A percentile compares a stretch with the other conserved stretches of the same genome.
Evolutionary conservation across 257 asterid species (phyloP).

Genomic region (Pogostemon cablin): DNA sequence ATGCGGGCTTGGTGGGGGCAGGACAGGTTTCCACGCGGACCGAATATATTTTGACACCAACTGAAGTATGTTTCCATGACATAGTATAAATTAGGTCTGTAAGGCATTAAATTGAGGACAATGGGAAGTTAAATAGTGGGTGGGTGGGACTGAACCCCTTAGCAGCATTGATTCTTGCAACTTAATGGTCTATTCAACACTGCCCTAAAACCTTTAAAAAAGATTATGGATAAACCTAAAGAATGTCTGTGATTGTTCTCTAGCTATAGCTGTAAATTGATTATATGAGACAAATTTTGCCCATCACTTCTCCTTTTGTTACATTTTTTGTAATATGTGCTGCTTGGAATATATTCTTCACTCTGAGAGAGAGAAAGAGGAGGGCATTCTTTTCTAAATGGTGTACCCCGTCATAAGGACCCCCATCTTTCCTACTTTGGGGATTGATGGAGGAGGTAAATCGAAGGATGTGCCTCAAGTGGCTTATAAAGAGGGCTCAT

Average conservation of each 20-base stretch:
- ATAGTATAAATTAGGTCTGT: too few species aligned
- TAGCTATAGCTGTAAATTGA: slow-evolving; percentile 25
- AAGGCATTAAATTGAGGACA: not conserved
- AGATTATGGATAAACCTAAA: slow-evolving; percentile 10
- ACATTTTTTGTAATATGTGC: slow-evolving; percentile 15
- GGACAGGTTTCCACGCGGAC: too few species aligned
- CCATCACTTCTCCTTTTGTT: slow-evolving; percentile 30
- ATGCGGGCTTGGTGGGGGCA: too few species aligned
- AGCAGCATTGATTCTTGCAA: slow-evolving; percentile 33
- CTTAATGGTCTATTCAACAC: slow-evolving; percentile 1
- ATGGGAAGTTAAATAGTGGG: not conserved
- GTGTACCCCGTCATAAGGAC: too few species aligned
- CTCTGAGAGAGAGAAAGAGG: not conserved
- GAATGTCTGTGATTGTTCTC: slow-evolving; percentile 37
- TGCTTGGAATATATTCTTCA: slow-evolving; percentile 28
- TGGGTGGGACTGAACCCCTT: slow-evolving; percentile 1
- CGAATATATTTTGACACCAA: too few species aligned
- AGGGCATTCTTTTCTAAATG: too few species aligned
- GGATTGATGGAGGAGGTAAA: too few species aligned
- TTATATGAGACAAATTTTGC: slow-evolving; percentile 34
- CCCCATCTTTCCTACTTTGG: too few species aligned
- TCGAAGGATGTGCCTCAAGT: too few species aligned
- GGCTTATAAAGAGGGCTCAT: too few species aligned
- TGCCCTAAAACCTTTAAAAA: slow-evolving; percentile 20
- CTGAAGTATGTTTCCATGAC: too few species aligned